phyloP scores from a whole-genome alignment of 1,284 basidiomycete genomes.

The Naganishia sp. region DNA sequence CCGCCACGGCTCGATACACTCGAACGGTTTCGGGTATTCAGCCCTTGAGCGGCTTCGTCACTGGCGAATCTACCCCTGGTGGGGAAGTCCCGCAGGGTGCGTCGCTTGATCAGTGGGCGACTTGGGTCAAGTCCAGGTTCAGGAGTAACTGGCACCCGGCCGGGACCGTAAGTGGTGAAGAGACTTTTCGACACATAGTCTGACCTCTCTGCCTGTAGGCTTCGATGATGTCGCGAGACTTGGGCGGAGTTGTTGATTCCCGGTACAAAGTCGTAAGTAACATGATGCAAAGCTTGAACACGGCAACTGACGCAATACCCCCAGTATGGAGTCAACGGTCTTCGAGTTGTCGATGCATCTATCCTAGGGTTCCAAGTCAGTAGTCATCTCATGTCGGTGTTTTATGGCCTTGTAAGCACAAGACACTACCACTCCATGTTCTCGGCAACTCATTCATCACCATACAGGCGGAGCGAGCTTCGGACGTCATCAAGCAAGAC shows the following conservation, averaged over 20 bases:
- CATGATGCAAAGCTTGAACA: slow-evolving; percentile 48
- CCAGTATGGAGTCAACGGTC: slow-evolving; percentile 52
- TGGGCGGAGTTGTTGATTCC: slow-evolving; percentile 61
- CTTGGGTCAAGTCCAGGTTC: slow-evolving; percentile 46
- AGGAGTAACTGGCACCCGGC: slow-evolving; percentile 45
- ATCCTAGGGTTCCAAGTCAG: slow-evolving; percentile 56
- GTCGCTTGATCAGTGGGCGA: slow-evolving; percentile 49
- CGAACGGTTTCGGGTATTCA: slow-evolving; percentile 33
- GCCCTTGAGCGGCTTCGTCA: slow-evolving; percentile 37
- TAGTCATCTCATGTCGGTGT: slow-evolving; percentile 45
- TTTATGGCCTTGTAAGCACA: slow-evolving; percentile 44
- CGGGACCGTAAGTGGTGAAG: slow-evolving; percentile 52
- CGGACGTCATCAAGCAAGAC: slow-evolving; percentile 46
- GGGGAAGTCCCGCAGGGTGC: slow-evolving; percentile 40
- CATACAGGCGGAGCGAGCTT: slow-evolving; percentile 42
- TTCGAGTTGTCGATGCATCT: slow-evolving; percentile 58
- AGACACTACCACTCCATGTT: neutral
- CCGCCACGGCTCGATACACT: slow-evolving; percentile 38
- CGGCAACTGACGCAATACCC: slow-evolving; percentile 39
- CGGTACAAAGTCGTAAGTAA: slow-evolving; percentile 53
- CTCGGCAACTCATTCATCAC: neutral
- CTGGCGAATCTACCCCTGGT: slow-evolving; percentile 50
- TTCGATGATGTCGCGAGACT: slow-evolving; percentile 62
- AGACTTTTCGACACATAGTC: neutral
- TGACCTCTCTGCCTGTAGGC: slow-evolving; percentile 39